Conservation (phyloP, 179 eudicot genomes). For the Spergularia azorica region DNA sequence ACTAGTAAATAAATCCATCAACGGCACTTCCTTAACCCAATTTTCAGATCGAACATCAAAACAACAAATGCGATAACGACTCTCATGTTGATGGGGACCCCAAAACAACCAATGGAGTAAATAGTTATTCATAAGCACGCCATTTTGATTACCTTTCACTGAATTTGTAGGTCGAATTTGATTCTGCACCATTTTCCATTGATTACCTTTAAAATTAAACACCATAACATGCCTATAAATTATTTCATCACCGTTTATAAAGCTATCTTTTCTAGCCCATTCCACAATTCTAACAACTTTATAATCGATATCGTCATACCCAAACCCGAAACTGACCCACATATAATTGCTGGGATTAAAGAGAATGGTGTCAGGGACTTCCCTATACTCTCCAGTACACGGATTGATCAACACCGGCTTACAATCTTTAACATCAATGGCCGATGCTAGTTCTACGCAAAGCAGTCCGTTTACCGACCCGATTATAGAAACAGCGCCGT, state of each 20-base stretch:
- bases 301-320: conserved; percentile 17
- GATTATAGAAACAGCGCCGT: background rate
- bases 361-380: background rate
- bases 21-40: background rate
- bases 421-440: background rate
- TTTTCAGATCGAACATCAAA: background rate
- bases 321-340: conserved; percentile 13
- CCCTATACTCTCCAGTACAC: conserved; percentile 9
- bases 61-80: background rate
- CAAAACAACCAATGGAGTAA: background rate
- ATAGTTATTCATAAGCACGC: background rate
- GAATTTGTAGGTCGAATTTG: background rate
- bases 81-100: background rate
- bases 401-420: conserved; percentile 20
- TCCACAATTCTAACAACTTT: background rate
- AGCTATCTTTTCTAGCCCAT: background rate
- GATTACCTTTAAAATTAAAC: no score
- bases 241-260: background rate
- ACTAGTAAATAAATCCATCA: background rate
- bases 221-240: background rate
- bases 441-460: background rate
- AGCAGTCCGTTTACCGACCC: conserved; percentile 22
- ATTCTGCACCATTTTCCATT: background rate
- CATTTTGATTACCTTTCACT: background rate
- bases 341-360: no score